Percentiles rank a stretch among this genome's conserved stretches.
Conservation (phyloP, 2,329 filamentous ascomycete genomes). For the Pseudocercospora cruenta region DNA sequence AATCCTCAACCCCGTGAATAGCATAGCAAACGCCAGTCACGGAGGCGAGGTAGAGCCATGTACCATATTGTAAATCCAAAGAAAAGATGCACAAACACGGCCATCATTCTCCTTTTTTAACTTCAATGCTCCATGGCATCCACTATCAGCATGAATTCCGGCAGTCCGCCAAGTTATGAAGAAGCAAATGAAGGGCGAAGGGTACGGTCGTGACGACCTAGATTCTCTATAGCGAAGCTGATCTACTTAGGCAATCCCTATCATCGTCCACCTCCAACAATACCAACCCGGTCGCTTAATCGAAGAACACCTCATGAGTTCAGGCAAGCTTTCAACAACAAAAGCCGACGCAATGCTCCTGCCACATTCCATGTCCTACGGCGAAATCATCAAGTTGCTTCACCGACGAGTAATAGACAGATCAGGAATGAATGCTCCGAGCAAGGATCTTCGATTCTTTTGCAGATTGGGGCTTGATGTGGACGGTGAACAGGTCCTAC, state of each 20-base stretch:
- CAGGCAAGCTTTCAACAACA: conserved; percentile 1
- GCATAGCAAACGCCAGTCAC: background rate
- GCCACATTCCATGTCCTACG: conserved; percentile 5
- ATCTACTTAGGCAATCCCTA: conserved; percentile 3
- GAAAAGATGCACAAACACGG: background rate
- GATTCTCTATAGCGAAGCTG: background rate
- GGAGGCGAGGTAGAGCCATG: background rate
- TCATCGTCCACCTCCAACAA: conserved; percentile 18
- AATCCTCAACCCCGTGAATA: background rate
- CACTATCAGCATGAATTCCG: background rate
- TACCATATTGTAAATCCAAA: background rate
- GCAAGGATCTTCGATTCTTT: conserved; percentile 10
- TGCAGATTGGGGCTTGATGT: conserved; percentile 6
- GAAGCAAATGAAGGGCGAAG: background rate
- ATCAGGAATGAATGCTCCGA: background rate
- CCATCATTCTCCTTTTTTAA: background rate
- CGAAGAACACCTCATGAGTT: conserved; percentile 8
- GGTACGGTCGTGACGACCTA: too few relatives aligned
- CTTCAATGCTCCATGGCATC: background rate
- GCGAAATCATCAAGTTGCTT: background rate
- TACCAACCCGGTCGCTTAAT: conserved; percentile 5
- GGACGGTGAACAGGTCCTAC: conserved; percentile 10
- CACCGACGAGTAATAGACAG: conserved; percentile 11
- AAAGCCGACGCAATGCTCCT: conserved; percentile 16
- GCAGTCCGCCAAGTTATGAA: background rate